A percentile compares a stretch with the other conserved stretches of the same genome.
Evolutionary conservation across 2,329 filamentous ascomycete species (phyloP).

Genomic region (Emergomyces africanus): DNA sequence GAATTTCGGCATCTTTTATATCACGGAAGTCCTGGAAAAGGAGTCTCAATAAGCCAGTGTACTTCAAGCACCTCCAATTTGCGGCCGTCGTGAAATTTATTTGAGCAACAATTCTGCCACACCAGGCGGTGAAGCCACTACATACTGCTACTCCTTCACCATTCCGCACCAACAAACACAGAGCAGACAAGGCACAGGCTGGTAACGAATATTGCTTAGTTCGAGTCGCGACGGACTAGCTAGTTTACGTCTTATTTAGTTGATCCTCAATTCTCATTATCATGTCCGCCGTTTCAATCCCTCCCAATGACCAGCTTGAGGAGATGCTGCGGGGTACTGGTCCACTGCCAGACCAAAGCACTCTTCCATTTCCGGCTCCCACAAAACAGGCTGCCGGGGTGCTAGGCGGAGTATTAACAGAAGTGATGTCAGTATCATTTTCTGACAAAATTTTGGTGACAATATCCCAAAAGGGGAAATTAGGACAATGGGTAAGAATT

Average conservation of each 20-base stretch:
- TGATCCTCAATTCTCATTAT: background rate
- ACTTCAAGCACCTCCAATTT: background rate
- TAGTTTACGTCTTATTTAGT: background rate
- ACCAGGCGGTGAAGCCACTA: slow-evolving; percentile 9
- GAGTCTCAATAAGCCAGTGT: background rate
- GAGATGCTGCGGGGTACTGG: background rate
- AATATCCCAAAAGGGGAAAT: slow-evolving; percentile 67
- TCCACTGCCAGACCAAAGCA: slow-evolving; percentile 8
- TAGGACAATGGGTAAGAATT: slow-evolving; percentile 75
- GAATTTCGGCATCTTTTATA: slow-evolving; percentile 34
- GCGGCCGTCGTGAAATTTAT: background rate
- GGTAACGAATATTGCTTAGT: background rate
- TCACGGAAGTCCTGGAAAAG: background rate
- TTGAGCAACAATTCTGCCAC: slow-evolving; percentile 9
- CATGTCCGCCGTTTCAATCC: background rate
- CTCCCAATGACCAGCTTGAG: background rate
- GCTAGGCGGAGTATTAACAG: slow-evolving; percentile 57
- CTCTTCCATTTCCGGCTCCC: slow-evolving; percentile 53
- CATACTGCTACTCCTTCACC: background rate
- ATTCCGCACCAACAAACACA: too few species aligned
- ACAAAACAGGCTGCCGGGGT: slow-evolving; percentile 47
- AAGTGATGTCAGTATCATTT: slow-evolving; percentile 61
- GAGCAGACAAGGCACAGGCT: background rate
- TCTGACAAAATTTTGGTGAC: slow-evolving; percentile 85
- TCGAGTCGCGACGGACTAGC: background rate